Percentiles rank a stretch among this genome's conserved stretches.
Conservation (phyloP, 306 rosid genomes). For the Quercus cerris region DNA sequence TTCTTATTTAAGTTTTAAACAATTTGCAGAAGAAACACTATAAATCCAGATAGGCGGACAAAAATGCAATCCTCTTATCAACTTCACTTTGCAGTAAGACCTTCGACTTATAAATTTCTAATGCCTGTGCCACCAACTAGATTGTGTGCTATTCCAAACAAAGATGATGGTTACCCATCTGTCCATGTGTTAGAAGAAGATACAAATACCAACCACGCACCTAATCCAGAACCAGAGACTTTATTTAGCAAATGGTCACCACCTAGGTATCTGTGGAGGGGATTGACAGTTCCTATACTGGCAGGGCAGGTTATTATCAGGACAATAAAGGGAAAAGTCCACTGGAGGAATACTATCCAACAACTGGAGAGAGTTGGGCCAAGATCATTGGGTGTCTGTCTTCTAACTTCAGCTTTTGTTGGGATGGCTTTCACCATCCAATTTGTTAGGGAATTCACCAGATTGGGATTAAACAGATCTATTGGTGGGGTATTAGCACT, state of each 20-base stretch:
- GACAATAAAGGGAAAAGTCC: slow-evolving; percentile 68
- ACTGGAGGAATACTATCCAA: slow-evolving; percentile 87
- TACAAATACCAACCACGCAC: slow-evolving; percentile 53
- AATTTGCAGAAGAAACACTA: slow-evolving; percentile 44
- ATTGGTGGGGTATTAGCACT: slow-evolving; percentile 94
- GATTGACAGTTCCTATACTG: slow-evolving; percentile 65
- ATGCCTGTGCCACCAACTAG: slow-evolving; percentile 27
- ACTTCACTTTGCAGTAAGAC: slow-evolving; percentile 26
- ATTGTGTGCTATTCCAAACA: slow-evolving; percentile 46
- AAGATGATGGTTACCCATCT: slow-evolving; percentile 58
- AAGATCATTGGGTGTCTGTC: slow-evolving; percentile 86
- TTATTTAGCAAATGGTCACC: slow-evolving; percentile 76
- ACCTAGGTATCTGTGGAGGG: slow-evolving; percentile 88
- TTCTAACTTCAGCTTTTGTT: slow-evolving; percentile 85
- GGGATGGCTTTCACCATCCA: slow-evolving; percentile 98
- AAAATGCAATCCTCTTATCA: slow-evolving; percentile 34
- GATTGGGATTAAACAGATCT: slow-evolving; percentile 86
- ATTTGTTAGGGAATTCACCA: slow-evolving; percentile 90
- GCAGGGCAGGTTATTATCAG: slow-evolving; percentile 84
- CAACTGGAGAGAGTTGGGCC: slow-evolving; percentile 96
- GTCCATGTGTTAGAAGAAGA: slow-evolving; percentile 38
- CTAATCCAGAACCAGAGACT: slow-evolving; percentile 27
- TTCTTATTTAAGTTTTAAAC: slow-evolving; percentile 3
- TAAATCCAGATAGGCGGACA: slow-evolving; percentile 23
- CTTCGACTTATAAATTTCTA: slow-evolving; percentile 22